Evolutionary conservation across 495 filamentous ascomycete species (phyloP).

Genomic region (Xylaria sp.): DNA sequence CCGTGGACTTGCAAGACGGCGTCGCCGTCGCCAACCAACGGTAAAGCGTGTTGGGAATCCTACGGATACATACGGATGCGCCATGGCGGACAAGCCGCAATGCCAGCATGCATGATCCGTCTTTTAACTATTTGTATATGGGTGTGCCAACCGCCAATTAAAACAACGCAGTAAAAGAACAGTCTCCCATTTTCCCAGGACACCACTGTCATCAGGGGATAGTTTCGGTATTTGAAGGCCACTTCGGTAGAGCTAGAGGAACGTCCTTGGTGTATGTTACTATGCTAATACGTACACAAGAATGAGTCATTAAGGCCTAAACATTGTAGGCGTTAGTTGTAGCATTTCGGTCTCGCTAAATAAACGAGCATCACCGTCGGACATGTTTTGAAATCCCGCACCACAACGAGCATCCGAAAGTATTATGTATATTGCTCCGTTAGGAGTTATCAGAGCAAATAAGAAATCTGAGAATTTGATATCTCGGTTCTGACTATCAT

Average conservation of each 20-base stretch:
- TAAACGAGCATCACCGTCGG: background rate
- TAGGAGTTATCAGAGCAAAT: background rate
- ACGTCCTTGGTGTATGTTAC: background rate
- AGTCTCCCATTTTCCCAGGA: background rate
- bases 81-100: background rate
- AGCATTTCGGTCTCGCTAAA: constrained; percentile 1
- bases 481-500: background rate
- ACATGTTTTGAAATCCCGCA: background rate
- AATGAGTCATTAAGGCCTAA: background rate
- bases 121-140: background rate
- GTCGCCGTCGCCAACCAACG: constrained; percentile 8
- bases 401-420: background rate
- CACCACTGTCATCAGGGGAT: background rate
- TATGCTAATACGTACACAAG: background rate
- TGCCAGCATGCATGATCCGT: background rate
- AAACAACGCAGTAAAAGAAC: background rate
- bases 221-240: background rate
- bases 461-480: too few relatives aligned
- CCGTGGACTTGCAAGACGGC: background rate
- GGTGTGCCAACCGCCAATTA: background rate
- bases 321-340: background rate
- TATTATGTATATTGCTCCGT: background rate
- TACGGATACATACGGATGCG: constrained; percentile 10
- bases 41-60: background rate
- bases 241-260: background rate